Base-by-base conservation (phyloP, 2,329 filamentous ascomycete species). In the Cryphonectria carpinicola region DNA sequence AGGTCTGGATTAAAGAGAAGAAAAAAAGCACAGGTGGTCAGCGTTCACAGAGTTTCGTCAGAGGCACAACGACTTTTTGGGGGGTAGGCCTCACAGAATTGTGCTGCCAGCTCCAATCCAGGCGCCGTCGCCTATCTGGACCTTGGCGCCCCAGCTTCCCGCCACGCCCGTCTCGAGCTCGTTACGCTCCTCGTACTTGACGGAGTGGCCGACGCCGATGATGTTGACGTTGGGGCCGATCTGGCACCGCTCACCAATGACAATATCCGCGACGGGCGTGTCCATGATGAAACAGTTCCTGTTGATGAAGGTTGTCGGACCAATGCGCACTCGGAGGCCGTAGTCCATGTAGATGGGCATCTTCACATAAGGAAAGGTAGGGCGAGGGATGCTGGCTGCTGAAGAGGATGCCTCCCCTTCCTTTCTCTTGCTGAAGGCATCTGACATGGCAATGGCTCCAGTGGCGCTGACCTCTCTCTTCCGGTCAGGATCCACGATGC, bases 41-140 rank as follows among this genome's bases (percentile, higher is more conserved):
- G 67, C 28, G 25, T 28, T 52, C 32, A 56, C 19, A 52, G 37
- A 32, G 32, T 32, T 39, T n/a, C 46, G 4, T 5, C 46, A 7
- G 3, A 10, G 54, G 14, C 4, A 19, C 14, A 8, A 32, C 32
- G 25, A 14, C 2, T n/a, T 13, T 13, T 28, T 11, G 52, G 13
- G 11, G 1, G 3, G 0, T 3, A 58, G 46, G 7, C 78, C 75
- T 58, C 56, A 78, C 75, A 83, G 62, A 49, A 83, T 79, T 3
- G 75, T 79, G 10, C 76, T 81, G 25, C 78, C 76, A 17, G 77
- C 79, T 2, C 82, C 81, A 60, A 84, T 80, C 80, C 81, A 83
- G 41, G 81, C 81, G 52, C 80, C 76, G 54, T 82, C 75, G 1
- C 78, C 80, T 64, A 83, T 81, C 1, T 72, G 76, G 43, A 83